phyloP scores from a whole-genome alignment of 129 eudicot species.

The Flaveria linearis region DNA sequence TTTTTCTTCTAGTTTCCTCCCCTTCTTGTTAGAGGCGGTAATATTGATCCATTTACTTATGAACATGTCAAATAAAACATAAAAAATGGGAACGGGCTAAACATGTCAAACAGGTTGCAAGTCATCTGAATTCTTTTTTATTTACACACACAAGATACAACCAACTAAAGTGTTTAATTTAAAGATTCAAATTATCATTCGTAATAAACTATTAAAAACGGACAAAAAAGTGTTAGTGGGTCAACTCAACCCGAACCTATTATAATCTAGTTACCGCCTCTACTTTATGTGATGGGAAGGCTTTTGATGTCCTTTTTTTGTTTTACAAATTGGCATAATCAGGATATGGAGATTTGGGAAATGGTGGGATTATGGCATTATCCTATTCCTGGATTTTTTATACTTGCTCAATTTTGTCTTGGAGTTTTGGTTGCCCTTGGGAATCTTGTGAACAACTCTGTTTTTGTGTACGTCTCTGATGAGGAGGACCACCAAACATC shows the following conservation, averaged over 20 bases:
- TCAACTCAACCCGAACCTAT: not conserved
- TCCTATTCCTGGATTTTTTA: conserved; percentile 55
- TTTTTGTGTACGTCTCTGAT: conserved; percentile 45
- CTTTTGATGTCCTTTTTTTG: not conserved
- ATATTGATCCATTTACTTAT: not conserved
- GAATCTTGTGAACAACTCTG: conserved; percentile 54
- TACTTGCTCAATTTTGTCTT: conserved; percentile 57
- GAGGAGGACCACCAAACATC: conserved; percentile 32
- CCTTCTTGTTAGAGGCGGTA: not conserved
- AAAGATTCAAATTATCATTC: not conserved
- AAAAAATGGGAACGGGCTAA: not conserved
- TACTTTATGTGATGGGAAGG: conserved; percentile 1
- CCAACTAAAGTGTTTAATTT: not conserved
- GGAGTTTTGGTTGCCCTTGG: conserved; percentile 57
- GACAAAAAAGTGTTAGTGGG: not conserved
- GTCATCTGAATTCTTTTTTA: not conserved
- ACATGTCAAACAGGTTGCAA: not conserved
- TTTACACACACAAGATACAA: not conserved
- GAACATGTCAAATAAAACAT: not conserved
- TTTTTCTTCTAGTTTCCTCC: conserved; percentile 1
- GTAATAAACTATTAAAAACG: not conserved
- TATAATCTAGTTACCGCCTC: not conserved
- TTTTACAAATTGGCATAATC: conserved; percentile 23
- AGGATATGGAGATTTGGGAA: conserved; percentile 62
- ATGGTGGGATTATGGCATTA: conserved; percentile 60